A percentile compares a stretch with the other conserved stretches of the same genome.
phyloP scores from a whole-genome alignment of 208 protist genomes.

The Novymonas esmeraldas region DNA sequence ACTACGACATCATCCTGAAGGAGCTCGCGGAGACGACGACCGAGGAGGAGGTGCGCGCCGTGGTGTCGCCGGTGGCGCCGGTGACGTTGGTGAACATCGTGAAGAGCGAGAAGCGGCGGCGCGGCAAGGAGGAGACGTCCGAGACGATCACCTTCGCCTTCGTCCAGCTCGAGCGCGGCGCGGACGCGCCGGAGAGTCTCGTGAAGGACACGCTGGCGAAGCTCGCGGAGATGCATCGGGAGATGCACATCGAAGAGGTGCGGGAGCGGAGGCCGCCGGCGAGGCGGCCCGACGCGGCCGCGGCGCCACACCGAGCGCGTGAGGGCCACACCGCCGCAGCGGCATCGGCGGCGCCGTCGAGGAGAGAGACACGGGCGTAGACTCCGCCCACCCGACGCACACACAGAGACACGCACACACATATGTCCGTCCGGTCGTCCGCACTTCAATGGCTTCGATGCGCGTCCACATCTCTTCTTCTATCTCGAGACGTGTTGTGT shows the following conservation, averaged over 20 bases:
- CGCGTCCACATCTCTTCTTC: no score
- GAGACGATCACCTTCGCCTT: conserved; percentile 72
- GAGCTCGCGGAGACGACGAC: conserved; percentile 49
- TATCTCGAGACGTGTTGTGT: not conserved
- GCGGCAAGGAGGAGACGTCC: conserved; percentile 39
- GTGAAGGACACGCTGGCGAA: conserved; percentile 47
- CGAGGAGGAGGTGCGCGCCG: conserved; percentile 62
- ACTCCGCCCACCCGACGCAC: no score
- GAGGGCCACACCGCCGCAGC: not conserved
- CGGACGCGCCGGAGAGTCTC: conserved; percentile 42
- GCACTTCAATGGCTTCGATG: no score
- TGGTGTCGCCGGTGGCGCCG: conserved; percentile 37
- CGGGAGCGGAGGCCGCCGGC: conserved; percentile 38
- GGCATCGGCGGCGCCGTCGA: not conserved
- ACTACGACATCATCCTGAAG: conserved; percentile 84
- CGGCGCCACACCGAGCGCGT: not conserved
- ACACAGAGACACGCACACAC: no score
- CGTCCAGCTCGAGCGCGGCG: conserved; percentile 70
- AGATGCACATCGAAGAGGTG: conserved; percentile 65
- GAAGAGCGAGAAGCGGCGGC: conserved; percentile 57
- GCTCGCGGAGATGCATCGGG: conserved; percentile 27
- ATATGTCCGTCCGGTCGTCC: no score
- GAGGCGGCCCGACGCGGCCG: not conserved
- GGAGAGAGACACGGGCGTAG: no score
- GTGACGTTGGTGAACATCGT: conserved; percentile 54